Evolutionary conservation across 169 alveolate species (phyloP).

Genomic region (Plasmodium yoelii): DNA sequence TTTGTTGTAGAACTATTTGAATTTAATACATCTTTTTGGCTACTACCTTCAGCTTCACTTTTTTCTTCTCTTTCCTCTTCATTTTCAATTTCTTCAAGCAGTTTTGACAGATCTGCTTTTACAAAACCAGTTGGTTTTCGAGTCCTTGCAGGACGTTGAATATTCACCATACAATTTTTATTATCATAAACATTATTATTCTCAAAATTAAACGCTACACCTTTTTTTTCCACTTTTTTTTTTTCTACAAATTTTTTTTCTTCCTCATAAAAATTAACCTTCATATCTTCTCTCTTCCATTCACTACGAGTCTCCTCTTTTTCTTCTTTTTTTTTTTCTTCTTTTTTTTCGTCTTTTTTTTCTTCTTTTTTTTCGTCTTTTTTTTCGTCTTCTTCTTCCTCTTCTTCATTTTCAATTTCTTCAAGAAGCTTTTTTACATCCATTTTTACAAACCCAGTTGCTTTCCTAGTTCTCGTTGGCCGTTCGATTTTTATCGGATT

Average conservation of each 20-base stretch:
- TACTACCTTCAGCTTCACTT: background rate
- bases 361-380: too few species aligned
- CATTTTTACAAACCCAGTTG: slow-evolving; percentile 65
- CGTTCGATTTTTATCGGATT: background rate
- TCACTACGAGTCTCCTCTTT: background rate
- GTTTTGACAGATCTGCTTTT: slow-evolving; percentile 30
- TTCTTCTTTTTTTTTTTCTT: slow-evolving; percentile 26
- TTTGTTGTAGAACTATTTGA: background rate
- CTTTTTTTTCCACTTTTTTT: background rate
- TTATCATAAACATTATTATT: slow-evolving; percentile 10
- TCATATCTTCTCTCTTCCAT: background rate
- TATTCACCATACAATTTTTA: slow-evolving; percentile 1
- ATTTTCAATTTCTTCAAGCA: slow-evolving; percentile 34
- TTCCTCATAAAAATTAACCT: slow-evolving; percentile 3
- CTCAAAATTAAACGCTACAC: slow-evolving; percentile 18
- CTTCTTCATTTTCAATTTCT: slow-evolving; percentile 41
- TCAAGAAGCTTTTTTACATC: slow-evolving; percentile 40
- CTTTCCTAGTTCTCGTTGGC: slow-evolving; percentile 26
- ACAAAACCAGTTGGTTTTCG: slow-evolving; percentile 57
- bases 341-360: too few species aligned
- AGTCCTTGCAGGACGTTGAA: slow-evolving; percentile 32
- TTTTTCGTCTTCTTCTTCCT: background rate
- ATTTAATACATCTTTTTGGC: background rate
- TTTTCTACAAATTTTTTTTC: background rate
- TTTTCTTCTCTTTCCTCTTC: slow-evolving; percentile 18